Evolutionary conservation across 371 early-diverging fungal species (phyloP).

Genomic region (Blastocladiella emersonii): DNA sequence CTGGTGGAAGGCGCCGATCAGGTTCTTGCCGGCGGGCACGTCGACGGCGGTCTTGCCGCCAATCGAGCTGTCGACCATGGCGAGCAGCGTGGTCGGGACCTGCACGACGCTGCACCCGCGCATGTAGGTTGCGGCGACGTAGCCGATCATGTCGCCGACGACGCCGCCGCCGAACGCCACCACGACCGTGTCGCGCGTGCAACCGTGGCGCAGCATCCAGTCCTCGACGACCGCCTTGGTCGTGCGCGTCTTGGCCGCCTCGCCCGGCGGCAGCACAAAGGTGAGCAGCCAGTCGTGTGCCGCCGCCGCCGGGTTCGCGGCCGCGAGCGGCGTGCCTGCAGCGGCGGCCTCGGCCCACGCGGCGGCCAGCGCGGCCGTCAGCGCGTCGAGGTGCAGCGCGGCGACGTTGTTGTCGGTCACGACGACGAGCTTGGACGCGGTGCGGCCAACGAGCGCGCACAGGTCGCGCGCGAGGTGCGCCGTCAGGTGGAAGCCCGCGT

Average conservation of each 20-base stretch:
- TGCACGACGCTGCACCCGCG: constrained; percentile 87
- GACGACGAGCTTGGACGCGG: constrained; percentile 74
- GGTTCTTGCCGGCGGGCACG: constrained; percentile 87
- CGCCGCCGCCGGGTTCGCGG: constrained; percentile 11
- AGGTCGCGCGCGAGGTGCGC: neutral
- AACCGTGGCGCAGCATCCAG: constrained; percentile 66
- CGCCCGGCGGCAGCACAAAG: constrained; percentile 78
- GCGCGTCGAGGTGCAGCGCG: constrained; percentile 45
- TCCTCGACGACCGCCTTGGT: constrained; percentile 83
- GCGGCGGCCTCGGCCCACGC: constrained; percentile 29
- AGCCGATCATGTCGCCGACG: constrained; percentile 90
- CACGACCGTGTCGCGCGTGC: constrained; percentile 86
- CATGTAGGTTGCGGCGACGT: constrained; percentile 95
- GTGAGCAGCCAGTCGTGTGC: constrained; percentile 56
- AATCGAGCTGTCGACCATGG: constrained; percentile 95
- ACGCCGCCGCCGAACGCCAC: constrained; percentile 95
- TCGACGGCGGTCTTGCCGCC: constrained; percentile 97
- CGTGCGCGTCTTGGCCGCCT: constrained; percentile 73
- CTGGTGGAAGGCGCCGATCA: constrained; percentile 95
- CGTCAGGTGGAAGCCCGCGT: neutral
- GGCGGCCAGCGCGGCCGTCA: constrained; percentile 26
- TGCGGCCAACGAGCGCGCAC: neutral
- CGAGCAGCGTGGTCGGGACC: constrained; percentile 87
- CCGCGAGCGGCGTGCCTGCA: constrained; percentile 18
- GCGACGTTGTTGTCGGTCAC: constrained; percentile 81